A percentile compares a stretch with the other conserved stretches of the same genome.
Evolutionary conservation across 2,329 filamentous ascomycete genomes (phyloP).

Genomic region (Neofusicoccum sp.): DNA sequence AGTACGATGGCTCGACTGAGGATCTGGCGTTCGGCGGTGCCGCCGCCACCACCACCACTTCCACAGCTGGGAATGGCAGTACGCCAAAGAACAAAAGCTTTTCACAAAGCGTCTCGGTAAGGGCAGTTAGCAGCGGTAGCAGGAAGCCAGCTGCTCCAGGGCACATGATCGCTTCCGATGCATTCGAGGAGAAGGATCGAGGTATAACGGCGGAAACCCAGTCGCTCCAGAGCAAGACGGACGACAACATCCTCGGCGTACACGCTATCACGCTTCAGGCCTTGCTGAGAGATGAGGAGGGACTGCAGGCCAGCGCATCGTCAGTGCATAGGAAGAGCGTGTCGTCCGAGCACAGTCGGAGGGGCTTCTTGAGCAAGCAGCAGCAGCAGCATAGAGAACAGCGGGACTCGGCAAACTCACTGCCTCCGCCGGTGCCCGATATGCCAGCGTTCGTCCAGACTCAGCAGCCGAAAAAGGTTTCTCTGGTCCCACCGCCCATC

Average conservation of each 20-base stretch:
- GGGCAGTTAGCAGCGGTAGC: too few species aligned
- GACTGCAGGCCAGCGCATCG: slow-evolving; percentile 8
- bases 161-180: not conserved
- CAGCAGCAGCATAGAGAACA: not conserved
- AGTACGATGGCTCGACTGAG: too few species aligned
- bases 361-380: not conserved
- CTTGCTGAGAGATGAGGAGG: slow-evolving; percentile 18
- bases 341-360: slow-evolving; percentile 2
- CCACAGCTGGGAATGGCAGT: too few species aligned
- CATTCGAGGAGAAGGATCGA: not conserved
- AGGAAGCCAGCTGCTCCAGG: too few species aligned
- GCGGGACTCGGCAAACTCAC: not conserved
- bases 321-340: slow-evolving; percentile 8
- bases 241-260: slow-evolving; percentile 19
- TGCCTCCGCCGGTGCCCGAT: not conserved
- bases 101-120: too few species aligned
- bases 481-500: slow-evolving; percentile 12
- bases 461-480: slow-evolving; percentile 11
- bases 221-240: slow-evolving; percentile 4
- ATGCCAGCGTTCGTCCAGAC: not conserved
- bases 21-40: too few species aligned
- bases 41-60: too few species aligned
- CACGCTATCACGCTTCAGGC: slow-evolving; percentile 25
- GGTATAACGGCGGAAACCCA: not conserved
- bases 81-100: too few species aligned